phyloP scores from a whole-genome alignment of 129 eudicot genomes.

The Gnaphalium uliginosum region DNA sequence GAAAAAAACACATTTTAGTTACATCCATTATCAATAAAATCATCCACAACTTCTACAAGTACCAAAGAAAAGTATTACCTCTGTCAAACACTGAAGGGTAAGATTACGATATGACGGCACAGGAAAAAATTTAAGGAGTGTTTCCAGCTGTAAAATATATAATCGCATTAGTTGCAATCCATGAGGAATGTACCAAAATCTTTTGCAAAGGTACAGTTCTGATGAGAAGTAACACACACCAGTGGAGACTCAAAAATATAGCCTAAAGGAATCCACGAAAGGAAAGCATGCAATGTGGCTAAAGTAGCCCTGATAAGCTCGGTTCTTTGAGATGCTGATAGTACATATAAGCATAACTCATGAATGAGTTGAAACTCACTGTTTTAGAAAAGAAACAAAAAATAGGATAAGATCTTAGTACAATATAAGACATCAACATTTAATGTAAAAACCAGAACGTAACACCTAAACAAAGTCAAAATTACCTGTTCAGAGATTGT shows the following conservation, averaged over 20 bases:
- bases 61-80: constrained; percentile 44
- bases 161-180: constrained; percentile 11
- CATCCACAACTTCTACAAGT: not conserved
- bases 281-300: constrained; percentile 97
- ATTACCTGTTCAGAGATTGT: constrained; percentile 86
- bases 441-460: not conserved
- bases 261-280: constrained; percentile 99
- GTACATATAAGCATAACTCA: constrained; percentile 93
- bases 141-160: constrained; percentile 68
- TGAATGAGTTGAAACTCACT: constrained; percentile 99
- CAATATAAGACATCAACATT: not conserved
- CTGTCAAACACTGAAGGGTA: constrained; percentile 91
- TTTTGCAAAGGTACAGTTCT: not conserved
- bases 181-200: constrained; percentile 13
- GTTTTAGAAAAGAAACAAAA: constrained; percentile 33
- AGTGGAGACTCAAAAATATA: constrained; percentile 94
- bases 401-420: constrained; percentile 7
- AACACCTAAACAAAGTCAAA: not conserved
- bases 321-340: constrained; percentile 94
- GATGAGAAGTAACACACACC: constrained; percentile 51
- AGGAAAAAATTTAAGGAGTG: constrained; percentile 79
- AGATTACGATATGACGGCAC: constrained; percentile 80
- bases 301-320: constrained; percentile 94
- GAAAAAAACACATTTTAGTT: not conserved
- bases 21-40: not conserved